These are phyloP conservation scores for Lactarius sanguifluus DNA, from an alignment of 768 basidiomycete genomes.

Conservation along the genomic window DNA sequence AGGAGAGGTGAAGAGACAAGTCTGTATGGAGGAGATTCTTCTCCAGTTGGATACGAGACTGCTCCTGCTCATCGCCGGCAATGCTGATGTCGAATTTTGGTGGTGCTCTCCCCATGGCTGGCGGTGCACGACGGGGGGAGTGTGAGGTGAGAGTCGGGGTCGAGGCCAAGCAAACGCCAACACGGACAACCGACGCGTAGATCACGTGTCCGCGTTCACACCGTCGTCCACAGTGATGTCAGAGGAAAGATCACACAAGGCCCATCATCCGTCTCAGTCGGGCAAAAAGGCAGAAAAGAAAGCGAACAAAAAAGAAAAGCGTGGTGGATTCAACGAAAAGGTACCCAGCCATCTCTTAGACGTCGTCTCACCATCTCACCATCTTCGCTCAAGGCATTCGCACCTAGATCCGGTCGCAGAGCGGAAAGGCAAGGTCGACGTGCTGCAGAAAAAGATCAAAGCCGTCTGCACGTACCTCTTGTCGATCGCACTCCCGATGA, in stretches of 20 bases:
- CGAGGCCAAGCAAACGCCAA: conserved; percentile 4
- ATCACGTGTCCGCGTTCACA: conserved; percentile 24
- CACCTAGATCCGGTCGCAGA: conserved; percentile 83
- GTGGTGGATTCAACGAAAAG: conserved; percentile 88
- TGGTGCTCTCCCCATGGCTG: conserved; percentile 20
- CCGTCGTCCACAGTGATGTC: conserved; percentile 24
- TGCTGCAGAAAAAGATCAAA: conserved; percentile 91
- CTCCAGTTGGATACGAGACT: conserved; percentile 75
- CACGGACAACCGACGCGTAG: conserved; percentile 20
- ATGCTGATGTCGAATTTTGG: conserved; percentile 51
- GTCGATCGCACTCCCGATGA: conserved; percentile 93
- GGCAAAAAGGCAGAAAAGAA: conserved; percentile 82
- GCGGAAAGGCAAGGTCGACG: conserved; percentile 89
- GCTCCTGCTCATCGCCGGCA: conserved; percentile 70
- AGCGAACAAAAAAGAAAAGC: conserved; percentile 64
- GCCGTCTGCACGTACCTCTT: conserved; percentile 91
- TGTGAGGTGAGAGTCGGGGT: neutral
- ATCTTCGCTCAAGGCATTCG: conserved; percentile 68
- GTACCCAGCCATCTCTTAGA: conserved; percentile 41
- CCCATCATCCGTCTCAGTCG: conserved; percentile 73
- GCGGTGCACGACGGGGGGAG: neutral
- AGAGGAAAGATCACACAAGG: conserved; percentile 76
- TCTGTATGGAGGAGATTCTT: conserved; percentile 73
- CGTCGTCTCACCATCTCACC: conserved; percentile 9
- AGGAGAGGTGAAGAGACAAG: conserved; percentile 68